Conservation (phyloP, 768 basidiomycete species). For the Suillus subalutaceus region DNA sequence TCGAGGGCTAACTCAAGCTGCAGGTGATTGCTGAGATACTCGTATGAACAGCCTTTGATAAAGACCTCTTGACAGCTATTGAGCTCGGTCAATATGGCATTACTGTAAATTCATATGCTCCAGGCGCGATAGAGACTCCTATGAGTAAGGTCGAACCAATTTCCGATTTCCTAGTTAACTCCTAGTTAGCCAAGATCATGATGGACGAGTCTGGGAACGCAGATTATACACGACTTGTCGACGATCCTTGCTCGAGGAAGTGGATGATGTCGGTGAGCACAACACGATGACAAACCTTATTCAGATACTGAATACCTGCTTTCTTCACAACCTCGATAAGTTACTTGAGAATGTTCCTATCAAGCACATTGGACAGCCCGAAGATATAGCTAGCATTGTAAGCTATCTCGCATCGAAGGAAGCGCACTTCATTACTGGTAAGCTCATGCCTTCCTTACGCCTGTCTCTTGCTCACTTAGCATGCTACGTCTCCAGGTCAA, state of each 20-base stretch:
- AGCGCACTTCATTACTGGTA: conserved; percentile 39
- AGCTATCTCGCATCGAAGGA: conserved; percentile 38
- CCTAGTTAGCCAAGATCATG: conserved; percentile 15
- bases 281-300: conserved; percentile 7
- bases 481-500: conserved; percentile 14
- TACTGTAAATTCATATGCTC: conserved; percentile 45
- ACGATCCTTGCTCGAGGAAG: conserved; percentile 22
- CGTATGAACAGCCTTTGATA: not conserved
- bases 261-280: conserved; percentile 21
- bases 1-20: conserved; percentile 43
- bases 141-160: conserved; percentile 27
- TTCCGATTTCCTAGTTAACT: not conserved
- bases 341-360: conserved; percentile 11
- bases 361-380: conserved; percentile 28
- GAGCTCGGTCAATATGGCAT: conserved; percentile 39
- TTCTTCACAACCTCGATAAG: conserved; percentile 18
- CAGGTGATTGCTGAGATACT: conserved; percentile 28
- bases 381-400: conserved; percentile 36
- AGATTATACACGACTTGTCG: not conserved
- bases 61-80: conserved; percentile 13
- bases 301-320: not conserved
- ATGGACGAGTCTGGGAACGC: conserved; percentile 17
- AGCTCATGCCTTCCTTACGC: not conserved
- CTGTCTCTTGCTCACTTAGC: not conserved
- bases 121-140: conserved; percentile 34